Evolutionary conservation across 805 yeast species (phyloP).

Genomic region (Starmerella apicola): DNA sequence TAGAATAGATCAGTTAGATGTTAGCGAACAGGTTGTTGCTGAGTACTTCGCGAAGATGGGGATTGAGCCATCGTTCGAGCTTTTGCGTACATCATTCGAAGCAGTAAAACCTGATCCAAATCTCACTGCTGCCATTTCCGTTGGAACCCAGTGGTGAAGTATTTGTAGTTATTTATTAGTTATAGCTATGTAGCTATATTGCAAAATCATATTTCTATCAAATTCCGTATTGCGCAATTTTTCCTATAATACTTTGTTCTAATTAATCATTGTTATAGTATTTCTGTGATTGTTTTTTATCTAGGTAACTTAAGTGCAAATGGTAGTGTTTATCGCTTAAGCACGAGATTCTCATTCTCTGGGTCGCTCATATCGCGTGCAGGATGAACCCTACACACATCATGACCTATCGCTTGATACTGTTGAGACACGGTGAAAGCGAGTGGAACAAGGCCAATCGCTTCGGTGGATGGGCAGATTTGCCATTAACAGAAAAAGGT

Average conservation of each 20-base stretch:
- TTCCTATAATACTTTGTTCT: too few species aligned
- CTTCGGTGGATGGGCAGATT: conserved; percentile 98
- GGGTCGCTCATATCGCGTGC: too few species aligned
- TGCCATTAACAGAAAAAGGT: conserved; percentile 68
- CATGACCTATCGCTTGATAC: conserved; percentile 47
- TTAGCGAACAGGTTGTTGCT: conserved; percentile 9
- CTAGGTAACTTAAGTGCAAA: too few species aligned
- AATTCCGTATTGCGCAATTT: too few species aligned
- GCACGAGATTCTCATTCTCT: too few species aligned
- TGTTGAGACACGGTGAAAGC: conserved; percentile 98
- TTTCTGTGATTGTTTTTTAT: too few species aligned
- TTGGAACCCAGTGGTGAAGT: conserved; percentile 22
- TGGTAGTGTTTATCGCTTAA: too few species aligned
- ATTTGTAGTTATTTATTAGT: too few species aligned
- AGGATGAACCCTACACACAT: too few species aligned
- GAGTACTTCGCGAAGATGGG: conserved; percentile 7
- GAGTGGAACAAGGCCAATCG: conserved; percentile 97
- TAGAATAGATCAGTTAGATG: conserved; percentile 11
- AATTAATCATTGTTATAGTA: too few species aligned
- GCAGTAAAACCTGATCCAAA: conserved; percentile 16
- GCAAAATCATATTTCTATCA: too few species aligned
- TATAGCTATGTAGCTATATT: too few species aligned
- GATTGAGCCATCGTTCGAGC: neutral
- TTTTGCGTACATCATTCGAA: conserved; percentile 16
- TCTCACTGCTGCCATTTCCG: conserved; percentile 19